Evolutionary conservation across 345 rosid species (phyloP).

Genomic region (Eucalyptus leucophloia): DNA sequence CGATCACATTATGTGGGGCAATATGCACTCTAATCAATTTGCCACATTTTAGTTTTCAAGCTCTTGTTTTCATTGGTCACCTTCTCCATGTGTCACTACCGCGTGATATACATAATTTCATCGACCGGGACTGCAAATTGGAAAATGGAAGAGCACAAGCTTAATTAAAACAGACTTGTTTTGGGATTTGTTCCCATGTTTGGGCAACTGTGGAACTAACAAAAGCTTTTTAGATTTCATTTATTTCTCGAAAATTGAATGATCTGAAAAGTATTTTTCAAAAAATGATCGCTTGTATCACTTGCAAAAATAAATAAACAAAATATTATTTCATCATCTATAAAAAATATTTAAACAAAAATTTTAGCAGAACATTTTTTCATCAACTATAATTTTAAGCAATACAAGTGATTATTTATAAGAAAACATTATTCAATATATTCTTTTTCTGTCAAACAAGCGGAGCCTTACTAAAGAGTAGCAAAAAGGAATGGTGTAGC

Average conservation of each 20-base stretch:
- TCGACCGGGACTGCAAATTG: fast-evolving
- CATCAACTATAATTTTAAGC: too few species aligned
- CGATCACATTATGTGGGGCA: not conserved
- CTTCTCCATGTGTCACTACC: fast-evolving
- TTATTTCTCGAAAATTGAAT: fast-evolving
- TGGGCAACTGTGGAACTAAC: not conserved
- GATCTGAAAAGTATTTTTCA: fast-evolving
- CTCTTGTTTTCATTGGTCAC: not conserved
- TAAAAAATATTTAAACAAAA: not conserved
- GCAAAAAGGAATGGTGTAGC: not conserved
- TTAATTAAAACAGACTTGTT: not conserved
- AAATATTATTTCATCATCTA: not conserved
- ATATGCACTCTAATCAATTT: not conserved
- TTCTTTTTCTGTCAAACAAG: not conserved
- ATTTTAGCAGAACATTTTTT: fast-evolving
- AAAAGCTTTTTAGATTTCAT: not conserved
- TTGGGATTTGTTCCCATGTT: not conserved
- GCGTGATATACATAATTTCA: not conserved
- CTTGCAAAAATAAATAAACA: not conserved
- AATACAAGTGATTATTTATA: not conserved
- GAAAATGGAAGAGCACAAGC: not conserved
- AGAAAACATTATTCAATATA: not conserved
- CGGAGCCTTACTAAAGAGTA: not conserved
- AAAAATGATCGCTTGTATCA: fast-evolving
- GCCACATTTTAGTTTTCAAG: not conserved